Evolutionary conservation across 1,284 basidiomycete genomes (phyloP).

Genomic region (Neotropicomus parvogracilis): DNA sequence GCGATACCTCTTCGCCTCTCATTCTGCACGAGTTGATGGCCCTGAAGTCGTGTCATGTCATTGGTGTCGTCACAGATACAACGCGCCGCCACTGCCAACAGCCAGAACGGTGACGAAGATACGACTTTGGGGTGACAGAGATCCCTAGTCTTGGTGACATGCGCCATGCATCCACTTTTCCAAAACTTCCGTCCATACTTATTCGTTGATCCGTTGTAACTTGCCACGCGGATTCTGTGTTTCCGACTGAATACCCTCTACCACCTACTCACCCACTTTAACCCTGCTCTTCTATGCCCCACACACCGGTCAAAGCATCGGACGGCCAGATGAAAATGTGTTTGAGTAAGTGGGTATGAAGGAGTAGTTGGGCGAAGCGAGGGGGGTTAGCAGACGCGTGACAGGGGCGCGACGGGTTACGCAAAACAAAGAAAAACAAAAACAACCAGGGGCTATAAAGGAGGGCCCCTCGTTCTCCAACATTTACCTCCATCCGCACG

Average conservation of each 20-base stretch:
- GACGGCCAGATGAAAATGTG: too few relatives aligned
- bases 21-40: too few relatives aligned
- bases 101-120: not conserved
- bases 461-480: not conserved
- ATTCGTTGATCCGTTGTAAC: not conserved
- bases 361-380: too few relatives aligned
- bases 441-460: slow-evolving; percentile 15
- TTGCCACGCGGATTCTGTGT: not conserved
- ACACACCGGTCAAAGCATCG: too few relatives aligned
- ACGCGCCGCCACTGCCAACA: not conserved
- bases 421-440: slow-evolving; percentile 19
- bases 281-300: slow-evolving; percentile 8
- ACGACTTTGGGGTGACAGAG: slow-evolving; percentile 6
- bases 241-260: slow-evolving; percentile 22
- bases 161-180: too few relatives aligned
- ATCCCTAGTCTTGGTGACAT: slow-evolving; percentile 6
- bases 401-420: too few relatives aligned
- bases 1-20: too few relatives aligned
- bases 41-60: too few relatives aligned
- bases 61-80: too few relatives aligned
- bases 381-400: too few relatives aligned
- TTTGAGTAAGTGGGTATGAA: too few relatives aligned
- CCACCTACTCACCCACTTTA: slow-evolving; percentile 19
- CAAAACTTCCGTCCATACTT: too few relatives aligned
- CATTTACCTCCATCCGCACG: not conserved